Conservation (phyloP, 1,284 basidiomycete species). For the Athelia sp. region DNA sequence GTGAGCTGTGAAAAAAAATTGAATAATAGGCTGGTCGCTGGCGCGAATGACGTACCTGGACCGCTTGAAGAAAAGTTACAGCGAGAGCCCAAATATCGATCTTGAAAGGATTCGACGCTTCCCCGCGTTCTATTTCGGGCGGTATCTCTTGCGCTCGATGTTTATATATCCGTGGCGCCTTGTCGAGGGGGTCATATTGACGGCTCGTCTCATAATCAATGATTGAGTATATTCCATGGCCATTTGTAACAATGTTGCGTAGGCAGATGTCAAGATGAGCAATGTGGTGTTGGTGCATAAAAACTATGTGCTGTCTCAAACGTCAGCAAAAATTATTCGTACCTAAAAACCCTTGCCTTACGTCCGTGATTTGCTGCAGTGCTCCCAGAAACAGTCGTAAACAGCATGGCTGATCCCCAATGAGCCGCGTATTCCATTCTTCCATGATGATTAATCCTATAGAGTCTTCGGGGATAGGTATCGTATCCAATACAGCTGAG, state of each 20-base stretch:
- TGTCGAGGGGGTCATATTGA: conserved; percentile 34
- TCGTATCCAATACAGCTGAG: conserved; percentile 58
- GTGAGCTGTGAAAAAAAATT: conserved; percentile 35
- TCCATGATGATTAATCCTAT: conserved; percentile 73
- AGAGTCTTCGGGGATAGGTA: conserved; percentile 46
- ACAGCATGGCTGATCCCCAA: conserved; percentile 45
- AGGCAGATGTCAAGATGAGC: conserved; percentile 70
- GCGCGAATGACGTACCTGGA: conserved; percentile 42
- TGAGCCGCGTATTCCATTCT: conserved; percentile 65
- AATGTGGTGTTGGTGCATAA: conserved; percentile 62
- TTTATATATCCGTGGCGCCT: conserved; percentile 32
- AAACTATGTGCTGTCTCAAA: conserved; percentile 48
- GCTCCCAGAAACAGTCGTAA: conserved; percentile 47
- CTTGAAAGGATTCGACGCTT: conserved; percentile 56
- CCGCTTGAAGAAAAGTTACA: conserved; percentile 55
- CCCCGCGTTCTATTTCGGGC: conserved; percentile 58
- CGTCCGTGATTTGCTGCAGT: conserved; percentile 65
- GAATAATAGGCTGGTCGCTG: neutral
- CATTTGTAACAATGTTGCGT: conserved; percentile 63
- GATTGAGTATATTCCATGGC: conserved; percentile 56
- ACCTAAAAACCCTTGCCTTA: conserved; percentile 18
- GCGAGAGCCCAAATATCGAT: conserved; percentile 68
- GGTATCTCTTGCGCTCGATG: conserved; percentile 59
- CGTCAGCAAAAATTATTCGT: neutral
- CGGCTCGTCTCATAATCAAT: conserved; percentile 72